Percentiles rank a stretch among this genome's conserved stretches.
Evolutionary conservation across 768 basidiomycete species (phyloP).

Genomic region (Inosperma sp.): DNA sequence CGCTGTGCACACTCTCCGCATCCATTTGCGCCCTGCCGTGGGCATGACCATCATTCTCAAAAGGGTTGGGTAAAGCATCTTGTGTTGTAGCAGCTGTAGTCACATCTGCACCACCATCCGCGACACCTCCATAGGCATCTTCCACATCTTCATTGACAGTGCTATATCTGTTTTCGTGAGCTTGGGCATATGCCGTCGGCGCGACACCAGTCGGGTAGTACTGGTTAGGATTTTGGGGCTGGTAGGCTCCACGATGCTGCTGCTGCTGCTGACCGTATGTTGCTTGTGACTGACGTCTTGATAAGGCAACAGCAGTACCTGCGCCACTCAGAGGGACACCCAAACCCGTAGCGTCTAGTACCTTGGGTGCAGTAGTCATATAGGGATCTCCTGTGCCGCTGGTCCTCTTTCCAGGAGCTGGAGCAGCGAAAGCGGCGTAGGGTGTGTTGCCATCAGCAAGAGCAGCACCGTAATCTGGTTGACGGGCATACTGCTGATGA

Average conservation of each 20-base stretch:
- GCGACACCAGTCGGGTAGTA: slow-evolving; percentile 3
- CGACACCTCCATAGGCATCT: slow-evolving; percentile 33
- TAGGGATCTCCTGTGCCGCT: not conserved
- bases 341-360: slow-evolving; percentile 27
- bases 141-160: slow-evolving; percentile 21
- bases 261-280: slow-evolving; percentile 9
- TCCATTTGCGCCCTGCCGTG: slow-evolving; percentile 11
- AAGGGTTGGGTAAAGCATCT: slow-evolving; percentile 16
- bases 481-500: slow-evolving; percentile 2
- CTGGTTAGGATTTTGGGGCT: not conserved
- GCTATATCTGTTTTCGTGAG: slow-evolving; percentile 12
- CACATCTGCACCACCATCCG: slow-evolving; percentile 11
- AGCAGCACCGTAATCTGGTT: slow-evolving; percentile 27
- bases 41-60: slow-evolving; percentile 18
- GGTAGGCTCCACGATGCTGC: slow-evolving; percentile 7
- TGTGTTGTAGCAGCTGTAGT: not conserved
- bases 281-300: not conserved
- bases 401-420: not conserved
- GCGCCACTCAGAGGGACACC: slow-evolving; percentile 22
- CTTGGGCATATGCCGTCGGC: not conserved
- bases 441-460: slow-evolving; percentile 36
- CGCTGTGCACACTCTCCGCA: slow-evolving; percentile 12
- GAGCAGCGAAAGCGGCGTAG: slow-evolving; percentile 37
- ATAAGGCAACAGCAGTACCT: slow-evolving; percentile 10
- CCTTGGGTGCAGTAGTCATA: slow-evolving; percentile 8